A percentile compares a stretch with the other conserved stretches of the same genome.
phyloP scores from a whole-genome alignment of 2,329 filamentous ascomycete species.

The Colletotrichum cordylinicola region DNA sequence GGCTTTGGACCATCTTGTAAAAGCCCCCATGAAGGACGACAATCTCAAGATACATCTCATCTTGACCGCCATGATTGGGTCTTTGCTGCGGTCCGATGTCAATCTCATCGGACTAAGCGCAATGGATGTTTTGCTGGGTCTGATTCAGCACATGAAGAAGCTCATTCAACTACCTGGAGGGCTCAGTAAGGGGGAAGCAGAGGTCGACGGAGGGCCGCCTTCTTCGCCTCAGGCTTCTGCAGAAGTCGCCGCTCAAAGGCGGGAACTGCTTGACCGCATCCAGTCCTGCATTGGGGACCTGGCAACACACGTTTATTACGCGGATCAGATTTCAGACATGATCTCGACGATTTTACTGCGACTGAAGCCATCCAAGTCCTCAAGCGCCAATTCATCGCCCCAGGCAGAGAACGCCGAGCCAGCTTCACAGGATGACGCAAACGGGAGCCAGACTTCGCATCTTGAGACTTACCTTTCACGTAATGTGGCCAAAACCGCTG shows the following conservation, averaged over 20 bases:
- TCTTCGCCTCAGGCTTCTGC: constrained; percentile 38
- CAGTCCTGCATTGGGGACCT: constrained; percentile 84
- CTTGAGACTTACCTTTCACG: constrained; percentile 60
- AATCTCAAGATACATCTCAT: constrained; percentile 76
- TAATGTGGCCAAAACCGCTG: constrained; percentile 63
- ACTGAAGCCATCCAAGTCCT: constrained; percentile 68
- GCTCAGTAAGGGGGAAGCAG: constrained; percentile 38
- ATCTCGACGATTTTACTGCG: constrained; percentile 79
- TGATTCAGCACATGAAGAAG: constrained; percentile 83
- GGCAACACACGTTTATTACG: constrained; percentile 95
- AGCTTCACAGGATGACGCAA: constrained; percentile 38
- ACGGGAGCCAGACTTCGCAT: constrained; percentile 39
- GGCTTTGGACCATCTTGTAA: constrained; percentile 76
- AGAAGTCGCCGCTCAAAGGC: constrained; percentile 55
- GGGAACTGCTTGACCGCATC: constrained; percentile 72
- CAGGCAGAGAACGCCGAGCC: constrained; percentile 51
- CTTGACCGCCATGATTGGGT: constrained; percentile 79
- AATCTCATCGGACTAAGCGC: constrained; percentile 96
- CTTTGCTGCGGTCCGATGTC: constrained; percentile 83
- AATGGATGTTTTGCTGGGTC: constrained; percentile 88
- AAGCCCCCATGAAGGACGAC: constrained; percentile 71
- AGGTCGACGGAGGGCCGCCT: constrained; percentile 34
- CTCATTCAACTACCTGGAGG: constrained; percentile 69
- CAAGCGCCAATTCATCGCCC: constrained; percentile 48
- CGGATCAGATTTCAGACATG: constrained; percentile 96